Evolutionary conservation across 371 early-diverging fungal genomes (phyloP), one percentile per base, ranked within the genome.

Genomic region (Mortierella sp.): DNA sequence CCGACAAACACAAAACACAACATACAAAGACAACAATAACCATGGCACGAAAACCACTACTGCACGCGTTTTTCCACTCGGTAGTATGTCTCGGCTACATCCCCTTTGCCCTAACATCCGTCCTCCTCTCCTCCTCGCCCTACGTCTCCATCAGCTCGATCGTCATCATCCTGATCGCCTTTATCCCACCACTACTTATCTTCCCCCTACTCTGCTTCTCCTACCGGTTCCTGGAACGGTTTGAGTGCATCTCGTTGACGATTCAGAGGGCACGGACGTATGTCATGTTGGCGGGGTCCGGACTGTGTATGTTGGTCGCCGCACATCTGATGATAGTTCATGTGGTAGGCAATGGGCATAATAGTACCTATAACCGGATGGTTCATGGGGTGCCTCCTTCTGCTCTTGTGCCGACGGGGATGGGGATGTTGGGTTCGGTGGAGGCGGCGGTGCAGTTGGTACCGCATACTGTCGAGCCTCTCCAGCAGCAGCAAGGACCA

Each of bases 31-130:
- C n/a, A 34, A 61, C 37, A 31, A 66, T 44, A 24, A 70, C 31
- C 22, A 71, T 71, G 71, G 19, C 44, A 6, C 48, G 64, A 9
- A 52, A 43, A 61, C 63, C 64, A 6, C 71, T 71, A 64, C n/a
- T 71, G 6, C 71, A 71, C 50, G 71, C 71, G 9, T 45, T 71
- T 41, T 71, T 71, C 19, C 71, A 71, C 39, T 71, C 71, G 4
- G 26, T 71, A 16, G 65, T 52, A 16, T 71, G 64, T 4, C 64
- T 71, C 13, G 71, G 71, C 22, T 71, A 71, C 22, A 64, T 71
- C 40, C 71, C 71, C 16, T 71, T 71, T 41, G 71, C 71, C 1
- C 48, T 71, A 11, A 39, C 71, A 6, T 71, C 71, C 14, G 64
- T 64, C n/a, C 41, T 71, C 39, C 41, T 64, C 40, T 61, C 71